Evolutionary conservation across 805 yeast species (phyloP).

Genomic region (Candida boidinii): DNA sequence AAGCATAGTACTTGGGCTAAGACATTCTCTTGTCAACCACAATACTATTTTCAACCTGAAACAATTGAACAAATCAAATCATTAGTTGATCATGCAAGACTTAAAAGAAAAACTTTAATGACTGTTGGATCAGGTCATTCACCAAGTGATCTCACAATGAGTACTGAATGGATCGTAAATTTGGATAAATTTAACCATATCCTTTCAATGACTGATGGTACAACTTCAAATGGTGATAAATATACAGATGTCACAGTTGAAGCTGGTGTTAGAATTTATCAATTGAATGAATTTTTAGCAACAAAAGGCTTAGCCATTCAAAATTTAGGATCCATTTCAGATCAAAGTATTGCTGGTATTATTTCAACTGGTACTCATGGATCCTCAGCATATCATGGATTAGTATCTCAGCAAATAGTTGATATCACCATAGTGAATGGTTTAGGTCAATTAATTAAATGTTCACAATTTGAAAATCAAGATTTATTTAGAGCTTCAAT

Average conservation of each 20-base stretch:
- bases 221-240: conserved; percentile 45
- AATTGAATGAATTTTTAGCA: conserved; percentile 61
- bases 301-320: conserved; percentile 70
- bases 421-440: conserved; percentile 68
- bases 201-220: conserved; percentile 27
- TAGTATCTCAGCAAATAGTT: conserved; percentile 82
- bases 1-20: conserved; percentile 83
- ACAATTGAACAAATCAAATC: conserved; percentile 57
- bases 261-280: conserved; percentile 78
- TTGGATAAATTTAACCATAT: conserved; percentile 68
- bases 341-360: conserved; percentile 91
- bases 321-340: conserved; percentile 88
- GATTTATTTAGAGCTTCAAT: conserved; percentile 74
- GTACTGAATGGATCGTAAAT: conserved; percentile 80
- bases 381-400: conserved; percentile 85
- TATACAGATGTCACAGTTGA: conserved; percentile 91
- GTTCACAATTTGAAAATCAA: conserved; percentile 55
- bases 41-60: conserved; percentile 70
- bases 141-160: conserved; percentile 86
- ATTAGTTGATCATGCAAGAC: conserved; percentile 59
- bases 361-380: conserved; percentile 98
- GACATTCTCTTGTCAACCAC: conserved; percentile 72
- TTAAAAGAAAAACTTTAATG: conserved; percentile 55
- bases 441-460: conserved; percentile 59
- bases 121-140: conserved; percentile 93